These are phyloP conservation scores for Prunus persica DNA, from an alignment of 306 rosid genomes.

Conservation along the genomic window DNA sequence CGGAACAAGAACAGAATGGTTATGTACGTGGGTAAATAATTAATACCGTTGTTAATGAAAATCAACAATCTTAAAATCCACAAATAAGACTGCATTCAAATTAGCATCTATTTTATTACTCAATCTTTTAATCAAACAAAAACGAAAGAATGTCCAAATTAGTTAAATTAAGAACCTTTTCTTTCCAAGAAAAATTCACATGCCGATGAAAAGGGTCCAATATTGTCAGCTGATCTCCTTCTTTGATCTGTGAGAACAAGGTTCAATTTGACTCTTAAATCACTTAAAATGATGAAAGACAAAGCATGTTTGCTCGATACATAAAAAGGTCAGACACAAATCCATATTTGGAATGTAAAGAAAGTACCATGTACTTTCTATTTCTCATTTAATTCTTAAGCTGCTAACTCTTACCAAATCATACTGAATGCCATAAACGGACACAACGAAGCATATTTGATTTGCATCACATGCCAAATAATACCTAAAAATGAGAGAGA, in stretches of 20 bases:
- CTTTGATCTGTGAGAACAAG: conserved; percentile 65
- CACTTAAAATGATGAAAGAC: conserved; percentile 19
- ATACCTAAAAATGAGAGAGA: conserved; percentile 41
- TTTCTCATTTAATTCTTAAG: conserved; percentile 3
- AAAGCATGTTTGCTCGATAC: neutral
- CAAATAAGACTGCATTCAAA: neutral
- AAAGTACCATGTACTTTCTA: neutral
- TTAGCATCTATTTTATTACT: neutral
- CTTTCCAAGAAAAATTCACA: conserved; percentile 65
- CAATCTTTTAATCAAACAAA: neutral
- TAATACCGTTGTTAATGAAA: conserved; percentile 5
- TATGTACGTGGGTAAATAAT: neutral
- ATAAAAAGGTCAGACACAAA: neutral
- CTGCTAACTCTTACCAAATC: conserved; percentile 61
- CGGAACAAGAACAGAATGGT: conserved; percentile 3
- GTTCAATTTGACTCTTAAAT: conserved; percentile 20
- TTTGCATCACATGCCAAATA: conserved; percentile 77
- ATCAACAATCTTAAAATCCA: neutral
- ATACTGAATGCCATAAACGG: conserved; percentile 66
- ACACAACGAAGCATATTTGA: conserved; percentile 65
- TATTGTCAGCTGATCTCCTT: conserved; percentile 79
- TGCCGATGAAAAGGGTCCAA: conserved; percentile 62
- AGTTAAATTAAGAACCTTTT: conserved; percentile 48
- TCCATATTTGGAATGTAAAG: neutral
- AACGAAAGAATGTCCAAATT: neutral